Evolutionary conservation across 495 filamentous ascomycete genomes (phyloP), one percentile per base, ranked within the genome.

Genomic region (Thermochaetoides thermophila): DNA sequence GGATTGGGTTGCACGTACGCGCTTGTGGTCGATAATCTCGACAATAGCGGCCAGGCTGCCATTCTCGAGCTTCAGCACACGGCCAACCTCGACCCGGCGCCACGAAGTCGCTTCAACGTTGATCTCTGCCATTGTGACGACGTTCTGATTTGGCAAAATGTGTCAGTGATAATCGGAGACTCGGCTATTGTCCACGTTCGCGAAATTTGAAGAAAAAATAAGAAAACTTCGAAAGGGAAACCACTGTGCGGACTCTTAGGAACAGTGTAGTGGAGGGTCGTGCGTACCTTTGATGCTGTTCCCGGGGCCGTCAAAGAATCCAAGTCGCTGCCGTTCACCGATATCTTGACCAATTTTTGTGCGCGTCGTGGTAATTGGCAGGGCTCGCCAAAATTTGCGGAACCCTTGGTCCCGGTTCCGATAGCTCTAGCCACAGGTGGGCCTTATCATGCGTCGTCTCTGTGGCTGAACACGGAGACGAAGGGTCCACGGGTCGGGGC

Each of bases 1-100:
- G n/a, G n/a, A 17, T 23, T 13, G 39, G 36, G 22, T 32, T 37
- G 20, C 41, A 81, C 87, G 56, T 92, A 96, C 89, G 63, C 89
- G 83, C 74, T 93, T 93, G 81, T 99, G 89, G 66, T 96, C 91
- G 64, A 96, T 86, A 61, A 99, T 93, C 76, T 96, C 85, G 62
- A 95, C 84, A 59, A 99, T 89, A 53, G 73, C 66, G 43, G 84
- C 91, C 42, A 96, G 74, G 61, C 78, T 80, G 64, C 85, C 86
- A 42, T 59, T 68, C 69, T 74, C 82, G 43, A 75, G 79, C 44
- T 55, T 51, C 44, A 94, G 75, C 45, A 89, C 78, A 51, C 91
- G 85, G 70, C 91, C 91, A 66, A 95, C 81, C 73, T 99, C 85
- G 56, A 99, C 83, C 54, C 80, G 69, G 61, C 83, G 84, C 82